These are phyloP conservation scores for Eustoma russellianum DNA, from an alignment of 257 asterid species.

Conservation along the genomic window DNA sequence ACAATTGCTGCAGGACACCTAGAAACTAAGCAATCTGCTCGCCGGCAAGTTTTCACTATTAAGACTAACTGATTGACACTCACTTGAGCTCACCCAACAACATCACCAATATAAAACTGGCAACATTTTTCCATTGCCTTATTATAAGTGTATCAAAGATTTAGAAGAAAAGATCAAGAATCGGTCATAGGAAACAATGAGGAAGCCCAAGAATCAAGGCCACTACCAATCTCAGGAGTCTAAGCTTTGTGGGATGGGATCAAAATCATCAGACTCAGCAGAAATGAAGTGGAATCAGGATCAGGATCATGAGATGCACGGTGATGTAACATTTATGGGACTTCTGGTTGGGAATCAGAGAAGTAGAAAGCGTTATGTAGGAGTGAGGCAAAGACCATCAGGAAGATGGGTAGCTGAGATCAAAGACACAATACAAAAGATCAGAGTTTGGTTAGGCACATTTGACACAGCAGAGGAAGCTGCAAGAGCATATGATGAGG, in stretches of 20 bases:
- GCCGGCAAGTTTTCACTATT: too few species aligned
- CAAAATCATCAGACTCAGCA: too few species aligned
- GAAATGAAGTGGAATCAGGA: slow-evolving; percentile 1
- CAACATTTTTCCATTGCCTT: too few species aligned
- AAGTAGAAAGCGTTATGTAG: slow-evolving; percentile 8
- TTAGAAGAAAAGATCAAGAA: too few species aligned
- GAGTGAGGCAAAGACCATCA: slow-evolving; percentile 14
- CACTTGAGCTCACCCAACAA: too few species aligned
- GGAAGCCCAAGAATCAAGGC: slow-evolving; percentile 4
- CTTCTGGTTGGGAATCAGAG: background rate
- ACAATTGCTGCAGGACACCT: slow-evolving; percentile 3
- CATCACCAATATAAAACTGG: too few species aligned
- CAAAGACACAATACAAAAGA: slow-evolving; percentile 14
- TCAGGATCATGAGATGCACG: background rate
- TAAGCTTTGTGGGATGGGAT: too few species aligned
- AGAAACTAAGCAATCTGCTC: too few species aligned
- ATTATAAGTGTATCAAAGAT: too few species aligned
- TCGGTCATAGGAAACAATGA: background rate
- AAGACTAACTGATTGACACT: too few species aligned
- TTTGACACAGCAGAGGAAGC: slow-evolving; percentile 19
- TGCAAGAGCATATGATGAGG: slow-evolving; percentile 20
- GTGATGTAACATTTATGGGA: slow-evolving; percentile 4
- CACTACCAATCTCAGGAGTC: too few species aligned
- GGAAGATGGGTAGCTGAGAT: slow-evolving; percentile 20
- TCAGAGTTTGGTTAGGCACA: slow-evolving; percentile 19